These are phyloP conservation scores for Fusarium paranaense DNA, from an alignment of 2,329 filamentous ascomycete species.

Conservation along the genomic window DNA sequence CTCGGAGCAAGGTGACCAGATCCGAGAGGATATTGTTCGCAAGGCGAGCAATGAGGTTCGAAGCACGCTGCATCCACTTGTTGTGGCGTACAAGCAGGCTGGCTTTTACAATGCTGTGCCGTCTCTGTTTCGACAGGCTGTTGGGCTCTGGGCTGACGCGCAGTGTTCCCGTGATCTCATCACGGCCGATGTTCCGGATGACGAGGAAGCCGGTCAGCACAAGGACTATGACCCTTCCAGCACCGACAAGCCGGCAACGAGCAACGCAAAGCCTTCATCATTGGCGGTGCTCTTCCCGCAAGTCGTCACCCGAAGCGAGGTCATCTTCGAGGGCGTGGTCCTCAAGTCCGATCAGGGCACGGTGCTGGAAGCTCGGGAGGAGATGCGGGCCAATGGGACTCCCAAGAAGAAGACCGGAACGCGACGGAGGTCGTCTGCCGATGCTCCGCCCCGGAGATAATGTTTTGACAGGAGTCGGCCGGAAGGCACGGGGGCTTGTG, in stretches of 20 bases:
- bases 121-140: constrained; percentile 40
- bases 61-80: constrained; percentile 33
- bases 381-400: constrained; percentile 16
- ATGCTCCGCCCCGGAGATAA: constrained; percentile 23
- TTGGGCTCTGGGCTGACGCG: constrained; percentile 39
- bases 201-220: constrained; percentile 32
- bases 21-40: constrained; percentile 42
- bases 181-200: constrained; percentile 37
- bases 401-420: constrained; percentile 22
- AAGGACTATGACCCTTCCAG: constrained; percentile 33
- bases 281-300: constrained; percentile 43
- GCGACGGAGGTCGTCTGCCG: constrained; percentile 23
- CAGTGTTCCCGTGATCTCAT: constrained; percentile 44
- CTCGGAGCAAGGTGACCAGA: constrained; percentile 27
- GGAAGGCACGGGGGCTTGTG: neutral
- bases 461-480: neutral
- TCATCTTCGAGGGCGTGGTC: constrained; percentile 41
- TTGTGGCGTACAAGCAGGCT: constrained; percentile 38
- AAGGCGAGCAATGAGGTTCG: constrained; percentile 42
- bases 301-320: constrained; percentile 36
- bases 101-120: constrained; percentile 42
- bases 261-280: neutral
- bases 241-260: constrained; percentile 14
- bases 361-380: constrained; percentile 29
- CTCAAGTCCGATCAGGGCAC: constrained; percentile 41